Percentiles rank a stretch among this genome's conserved stretches.
Conservation (phyloP, 768 basidiomycete genomes). For the Mycena latifolia region DNA sequence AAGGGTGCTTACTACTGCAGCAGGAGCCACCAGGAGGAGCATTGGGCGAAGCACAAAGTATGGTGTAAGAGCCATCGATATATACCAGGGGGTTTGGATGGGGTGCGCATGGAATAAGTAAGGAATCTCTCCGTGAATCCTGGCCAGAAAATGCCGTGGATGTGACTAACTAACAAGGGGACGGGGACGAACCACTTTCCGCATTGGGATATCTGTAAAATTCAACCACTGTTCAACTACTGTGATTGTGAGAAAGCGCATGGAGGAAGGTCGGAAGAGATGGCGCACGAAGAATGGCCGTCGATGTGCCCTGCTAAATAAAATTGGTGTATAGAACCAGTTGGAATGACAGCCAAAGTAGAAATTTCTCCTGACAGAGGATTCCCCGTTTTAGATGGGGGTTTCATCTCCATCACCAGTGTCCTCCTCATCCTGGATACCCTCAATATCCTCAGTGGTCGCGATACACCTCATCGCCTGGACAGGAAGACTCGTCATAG, state of each 20-base stretch:
- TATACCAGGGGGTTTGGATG: slow-evolving; percentile 17
- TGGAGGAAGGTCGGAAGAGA: slow-evolving; percentile 4
- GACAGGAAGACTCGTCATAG: slow-evolving; percentile 92
- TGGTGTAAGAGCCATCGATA: slow-evolving; percentile 23
- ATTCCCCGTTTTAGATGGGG: slow-evolving; percentile 41
- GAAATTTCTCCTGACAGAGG: too few species aligned
- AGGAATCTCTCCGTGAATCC: too few species aligned
- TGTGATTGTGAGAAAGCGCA: neutral
- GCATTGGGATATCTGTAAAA: too few species aligned
- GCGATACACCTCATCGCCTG: slow-evolving; percentile 96
- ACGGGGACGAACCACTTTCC: neutral
- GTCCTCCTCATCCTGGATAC: slow-evolving; percentile 81
- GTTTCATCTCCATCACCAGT: slow-evolving; percentile 58
- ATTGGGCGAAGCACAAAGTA: slow-evolving; percentile 23
- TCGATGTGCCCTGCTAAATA: neutral
- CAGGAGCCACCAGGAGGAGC: slow-evolving; percentile 12
- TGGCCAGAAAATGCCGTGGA: slow-evolving; percentile 10
- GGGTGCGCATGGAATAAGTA: neutral
- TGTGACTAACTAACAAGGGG: slow-evolving; percentile 9
- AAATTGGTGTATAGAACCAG: too few species aligned
- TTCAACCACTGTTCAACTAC: too few species aligned
- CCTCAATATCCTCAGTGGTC: slow-evolving; percentile 89
- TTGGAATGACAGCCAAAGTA: too few species aligned
- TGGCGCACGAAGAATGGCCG: neutral
- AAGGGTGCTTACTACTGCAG: slow-evolving; percentile 21